A percentile compares a stretch with the other conserved stretches of the same genome.
phyloP scores from a whole-genome alignment of 805 yeast genomes.

The Ogataea paradorogensis region DNA sequence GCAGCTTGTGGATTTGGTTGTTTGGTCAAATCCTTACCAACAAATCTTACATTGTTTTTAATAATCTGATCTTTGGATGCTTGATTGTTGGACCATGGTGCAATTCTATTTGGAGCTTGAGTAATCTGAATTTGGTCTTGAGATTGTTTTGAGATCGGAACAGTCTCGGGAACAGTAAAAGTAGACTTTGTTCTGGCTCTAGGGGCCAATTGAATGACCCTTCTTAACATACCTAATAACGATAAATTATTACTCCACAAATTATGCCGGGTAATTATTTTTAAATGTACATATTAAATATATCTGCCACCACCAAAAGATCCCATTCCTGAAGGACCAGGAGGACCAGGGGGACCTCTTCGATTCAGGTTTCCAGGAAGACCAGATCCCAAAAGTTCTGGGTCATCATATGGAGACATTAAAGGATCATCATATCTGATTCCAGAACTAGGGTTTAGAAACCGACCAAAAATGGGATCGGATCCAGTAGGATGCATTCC shows the following conservation, averaged over 20 bases:
- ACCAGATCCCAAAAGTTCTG: slow-evolving; percentile 44
- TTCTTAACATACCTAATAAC: neutral
- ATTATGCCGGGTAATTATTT: slow-evolving; percentile 11
- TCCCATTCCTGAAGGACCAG: slow-evolving; percentile 12
- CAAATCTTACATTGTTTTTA: slow-evolving; percentile 58
- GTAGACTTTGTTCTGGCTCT: slow-evolving; percentile 1
- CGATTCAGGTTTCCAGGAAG: slow-evolving; percentile 38
- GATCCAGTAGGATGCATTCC: slow-evolving; percentile 55
- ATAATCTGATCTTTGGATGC: slow-evolving; percentile 54
- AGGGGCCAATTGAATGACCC: neutral
- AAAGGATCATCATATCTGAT: slow-evolving; percentile 53
- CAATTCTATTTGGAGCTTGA: slow-evolving; percentile 76
- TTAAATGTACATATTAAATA: slow-evolving; percentile 1
- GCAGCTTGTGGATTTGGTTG: slow-evolving; percentile 86
- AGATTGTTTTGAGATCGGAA: slow-evolving; percentile 13
- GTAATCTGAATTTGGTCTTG: slow-evolving; percentile 13
- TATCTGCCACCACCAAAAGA: slow-evolving; percentile 14
- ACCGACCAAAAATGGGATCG: slow-evolving; percentile 46
- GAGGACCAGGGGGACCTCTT: slow-evolving; percentile 3
- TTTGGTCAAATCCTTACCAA: slow-evolving; percentile 60
- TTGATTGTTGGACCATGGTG: slow-evolving; percentile 73
- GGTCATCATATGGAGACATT: slow-evolving; percentile 42
- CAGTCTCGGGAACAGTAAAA: slow-evolving; percentile 9
- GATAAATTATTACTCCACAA: slow-evolving; percentile 5
- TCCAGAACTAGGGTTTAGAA: slow-evolving; percentile 40